A percentile compares a stretch with the other conserved stretches of the same genome.
These are phyloP conservation scores for Truncatella angustata DNA, from an alignment of 2,329 filamentous ascomycete species.

Conservation along the genomic window DNA sequence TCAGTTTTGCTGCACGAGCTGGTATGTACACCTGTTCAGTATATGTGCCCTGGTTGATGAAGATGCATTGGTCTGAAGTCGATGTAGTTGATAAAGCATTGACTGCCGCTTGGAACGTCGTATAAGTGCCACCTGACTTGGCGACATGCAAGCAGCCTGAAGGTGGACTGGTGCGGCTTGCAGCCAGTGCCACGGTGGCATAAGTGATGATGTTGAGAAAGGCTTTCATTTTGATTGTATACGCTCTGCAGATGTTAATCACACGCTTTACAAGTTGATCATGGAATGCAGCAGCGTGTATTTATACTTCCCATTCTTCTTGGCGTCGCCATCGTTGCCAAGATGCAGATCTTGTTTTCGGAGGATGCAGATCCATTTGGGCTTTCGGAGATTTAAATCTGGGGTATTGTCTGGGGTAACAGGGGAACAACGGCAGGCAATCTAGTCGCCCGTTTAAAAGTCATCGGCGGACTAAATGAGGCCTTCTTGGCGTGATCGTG, in stretches of 20 bases:
- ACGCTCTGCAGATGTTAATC: no score
- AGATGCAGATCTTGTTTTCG: not conserved
- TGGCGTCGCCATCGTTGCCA: not conserved
- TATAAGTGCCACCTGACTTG: conserved; percentile 34
- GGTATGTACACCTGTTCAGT: conserved; percentile 57
- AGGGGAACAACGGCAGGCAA: not conserved
- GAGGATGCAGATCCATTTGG: conserved; percentile 8
- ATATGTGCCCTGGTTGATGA: conserved; percentile 61
- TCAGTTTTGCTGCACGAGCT: conserved; percentile 44
- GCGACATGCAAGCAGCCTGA: conserved; percentile 49
- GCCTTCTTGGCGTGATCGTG: not conserved
- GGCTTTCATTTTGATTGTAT: conserved; percentile 4
- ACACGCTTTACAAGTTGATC: not conserved
- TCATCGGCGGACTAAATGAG: not conserved
- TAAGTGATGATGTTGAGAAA: conserved; percentile 3
- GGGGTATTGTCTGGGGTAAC: conserved; percentile 2
- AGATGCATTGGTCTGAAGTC: conserved; percentile 55
- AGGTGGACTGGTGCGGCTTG: conserved; percentile 37
- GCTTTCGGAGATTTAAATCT: not conserved
- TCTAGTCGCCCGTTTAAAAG: not conserved
- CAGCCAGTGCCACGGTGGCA: conserved; percentile 22
- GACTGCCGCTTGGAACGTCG: conserved; percentile 53
- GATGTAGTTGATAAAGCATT: conserved; percentile 53
- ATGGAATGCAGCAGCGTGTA: not conserved
- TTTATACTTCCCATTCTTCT: not conserved